Evolutionary conservation across 805 yeast species (phyloP).

Genomic region (Ogataea methanolica): DNA sequence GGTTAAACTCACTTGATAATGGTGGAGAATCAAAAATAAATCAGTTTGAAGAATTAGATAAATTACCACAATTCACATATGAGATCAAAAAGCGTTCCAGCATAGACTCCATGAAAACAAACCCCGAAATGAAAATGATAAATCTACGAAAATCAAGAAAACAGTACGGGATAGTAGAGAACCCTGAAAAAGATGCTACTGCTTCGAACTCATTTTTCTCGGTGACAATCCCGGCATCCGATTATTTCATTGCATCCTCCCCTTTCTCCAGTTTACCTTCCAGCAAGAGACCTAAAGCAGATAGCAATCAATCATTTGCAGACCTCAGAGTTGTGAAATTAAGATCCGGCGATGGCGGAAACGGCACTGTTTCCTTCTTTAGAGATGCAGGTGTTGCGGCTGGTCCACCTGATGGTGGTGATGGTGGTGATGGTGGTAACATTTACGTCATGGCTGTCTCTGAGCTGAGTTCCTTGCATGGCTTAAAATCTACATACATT

Average conservation of each 20-base stretch:
- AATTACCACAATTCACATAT: conserved; percentile 18
- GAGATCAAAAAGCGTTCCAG: conserved; percentile 14
- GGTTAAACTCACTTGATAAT: conserved; percentile 20
- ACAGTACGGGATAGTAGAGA: conserved; percentile 10
- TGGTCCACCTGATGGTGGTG: conserved; percentile 99
- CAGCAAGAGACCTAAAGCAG: conserved; percentile 40
- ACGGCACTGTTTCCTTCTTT: conserved; percentile 80
- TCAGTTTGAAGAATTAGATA: conserved; percentile 7
- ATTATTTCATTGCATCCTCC: conserved; percentile 32
- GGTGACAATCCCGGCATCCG: conserved; percentile 27
- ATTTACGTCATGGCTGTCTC: conserved; percentile 78
- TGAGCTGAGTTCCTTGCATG: conserved; percentile 67
- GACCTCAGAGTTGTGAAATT: conserved; percentile 69
- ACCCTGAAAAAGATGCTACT: conserved; percentile 6
- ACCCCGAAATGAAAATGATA: conserved; percentile 9
- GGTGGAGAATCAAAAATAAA: neutral
- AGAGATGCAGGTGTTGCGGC: conserved; percentile 78
- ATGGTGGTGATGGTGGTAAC: conserved; percentile 92
- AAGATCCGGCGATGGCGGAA: conserved; percentile 81
- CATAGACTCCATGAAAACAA: conserved; percentile 17
- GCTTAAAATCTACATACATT: conserved; percentile 57
- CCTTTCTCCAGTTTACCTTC: conserved; percentile 33
- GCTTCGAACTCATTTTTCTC: conserved; percentile 20
- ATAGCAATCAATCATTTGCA: conserved; percentile 39
- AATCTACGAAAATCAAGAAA: conserved; percentile 9